Base-by-base conservation (phyloP, 441 rosid genomes). In the Pelargonium myrrhifolium region DNA sequence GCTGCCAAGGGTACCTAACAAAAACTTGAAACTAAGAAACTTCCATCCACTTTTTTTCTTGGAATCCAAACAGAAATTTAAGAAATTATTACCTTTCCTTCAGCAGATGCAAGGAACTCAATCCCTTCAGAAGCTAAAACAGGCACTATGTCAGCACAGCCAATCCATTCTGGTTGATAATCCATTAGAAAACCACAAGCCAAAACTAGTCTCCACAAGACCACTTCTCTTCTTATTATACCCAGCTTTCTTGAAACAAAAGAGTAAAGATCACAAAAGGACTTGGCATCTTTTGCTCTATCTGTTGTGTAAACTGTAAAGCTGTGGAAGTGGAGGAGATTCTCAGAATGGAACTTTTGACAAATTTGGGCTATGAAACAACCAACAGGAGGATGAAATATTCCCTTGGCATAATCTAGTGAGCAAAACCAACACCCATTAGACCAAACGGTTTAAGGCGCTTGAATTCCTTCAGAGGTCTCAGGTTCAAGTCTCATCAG, bases 1-100 rank as follows among this genome's bases (percentile, higher is more conserved):
- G 83, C 81, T 69, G 87, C 76, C 68, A 86, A 63, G 12, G 92
- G 85, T 61, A 88, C 89, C 94, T 88, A 2, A 1, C 15, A 47
- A 0, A 15, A 0, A 67, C 51, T 67, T 40, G 39, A 67, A 12
- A 1, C 14, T 17, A 26, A 22, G 31, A 51, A 15, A 28, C 28
- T 72, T 17, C 51, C 12, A 11, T 45, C n/a, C 28, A 24, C 28
- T 24, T 24, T 24, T 24, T 24, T 24, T 24, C 28, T 24, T 24
- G n/a, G 11, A 4, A 11, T 43, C 9, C 49, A 2, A 43, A 8
- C 14, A 43, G 3, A 8, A 14, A 14, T 53, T 11, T 53, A 10
- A 0, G 35, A 26, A 40, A 6, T n/a, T n/a, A 18, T 68, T 84
- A 83, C 95, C 86, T 81, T 74, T 68, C 80, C 83, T 58, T 82